A percentile compares a stretch with the other conserved stretches of the same genome.
phyloP scores from a whole-genome alignment of 345 rosid species.

The Passiflora organensis region DNA sequence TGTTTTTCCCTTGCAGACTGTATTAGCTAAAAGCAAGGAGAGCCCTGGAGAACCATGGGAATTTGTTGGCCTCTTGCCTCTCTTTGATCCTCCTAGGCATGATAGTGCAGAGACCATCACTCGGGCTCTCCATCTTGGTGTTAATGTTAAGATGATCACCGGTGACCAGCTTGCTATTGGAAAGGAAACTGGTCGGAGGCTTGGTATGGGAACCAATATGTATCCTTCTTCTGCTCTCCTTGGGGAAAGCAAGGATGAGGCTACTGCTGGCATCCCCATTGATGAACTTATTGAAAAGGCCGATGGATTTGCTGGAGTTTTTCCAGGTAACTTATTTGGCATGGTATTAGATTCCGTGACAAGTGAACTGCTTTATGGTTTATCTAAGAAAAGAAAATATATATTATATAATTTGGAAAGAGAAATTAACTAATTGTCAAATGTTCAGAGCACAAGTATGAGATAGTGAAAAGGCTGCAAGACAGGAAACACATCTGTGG shows the following conservation, averaged over 20 bases:
- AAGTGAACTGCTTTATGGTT: no score
- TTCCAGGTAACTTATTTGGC: constrained; percentile 51
- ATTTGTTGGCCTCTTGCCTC: constrained; percentile 83
- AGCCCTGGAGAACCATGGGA: constrained; percentile 77
- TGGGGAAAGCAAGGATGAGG: constrained; percentile 54
- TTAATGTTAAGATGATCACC: constrained; percentile 93
- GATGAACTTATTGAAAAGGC: constrained; percentile 95
- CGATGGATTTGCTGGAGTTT: constrained; percentile 93
- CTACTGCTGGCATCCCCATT: constrained; percentile 44
- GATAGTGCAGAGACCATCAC: constrained; percentile 92
- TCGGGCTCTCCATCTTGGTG: constrained; percentile 82
- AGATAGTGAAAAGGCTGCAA: constrained; percentile 86
- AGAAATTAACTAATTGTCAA: constrained; percentile 13
- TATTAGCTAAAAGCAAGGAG: constrained; percentile 56
- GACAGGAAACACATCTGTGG: constrained; percentile 88
- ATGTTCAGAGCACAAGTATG: constrained; percentile 76
- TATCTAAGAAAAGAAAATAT: no score
- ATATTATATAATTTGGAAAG: no score
- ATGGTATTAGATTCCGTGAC: not conserved
- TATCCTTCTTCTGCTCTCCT: constrained; percentile 91
- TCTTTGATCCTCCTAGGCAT: constrained; percentile 94
- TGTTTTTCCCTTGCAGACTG: constrained; percentile 29
- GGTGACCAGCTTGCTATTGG: constrained; percentile 94
- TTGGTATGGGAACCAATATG: constrained; percentile 97
- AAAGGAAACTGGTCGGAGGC: constrained; percentile 90